Evolutionary conservation across 140 eudicot genomes (phyloP), one percentile per base, ranked within the genome.

Genomic region (Anethum foeniculum): DNA sequence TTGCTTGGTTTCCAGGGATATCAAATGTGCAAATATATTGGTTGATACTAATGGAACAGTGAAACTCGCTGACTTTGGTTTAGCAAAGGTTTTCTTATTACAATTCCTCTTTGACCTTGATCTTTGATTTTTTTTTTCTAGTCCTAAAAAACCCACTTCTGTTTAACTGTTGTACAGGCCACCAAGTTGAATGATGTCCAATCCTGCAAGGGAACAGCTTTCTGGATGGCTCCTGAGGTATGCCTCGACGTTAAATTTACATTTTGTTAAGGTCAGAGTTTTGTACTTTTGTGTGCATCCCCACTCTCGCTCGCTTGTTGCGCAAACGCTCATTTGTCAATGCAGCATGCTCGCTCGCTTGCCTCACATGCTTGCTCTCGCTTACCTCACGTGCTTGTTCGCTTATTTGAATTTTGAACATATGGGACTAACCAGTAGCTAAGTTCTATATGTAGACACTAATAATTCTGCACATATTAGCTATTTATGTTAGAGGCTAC

Each of bases 201-300:
- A 84, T 94, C 98, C 79, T 92, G 93, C 90, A 94, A 89, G 85
- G 98, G 98, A 76, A 92, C 96, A 71, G 88, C 93, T 39, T 92
- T 90, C 79, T 94, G 98, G 98, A 94, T 94, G 98, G 98, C 98
- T 81, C 98, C 99, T 71, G 99, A 95, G 99, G 99, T 94, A 81
- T 84, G 94, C 65, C 85, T 79, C 83, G 7, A 69, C 38, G 56
- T 32, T 10, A 44, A 11, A 23, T 12, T n/a, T 44, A 7, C 9
- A 7, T 73, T 73, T 73, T 4, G 16, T 41, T 73, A 27, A 65
- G 21, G 23, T 65, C 73, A 13, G 68, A 21, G 27, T 19, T 71
- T 71, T 34, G 48, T 5, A 21, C 14, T 19, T 71, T 38, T 34
- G 48, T 5, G 19, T 28, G 32, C 2, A 6, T 32, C 12, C 18